Conservation (phyloP, 371 early-diverging fungal species). For the Saksenaea vasiformis region DNA sequence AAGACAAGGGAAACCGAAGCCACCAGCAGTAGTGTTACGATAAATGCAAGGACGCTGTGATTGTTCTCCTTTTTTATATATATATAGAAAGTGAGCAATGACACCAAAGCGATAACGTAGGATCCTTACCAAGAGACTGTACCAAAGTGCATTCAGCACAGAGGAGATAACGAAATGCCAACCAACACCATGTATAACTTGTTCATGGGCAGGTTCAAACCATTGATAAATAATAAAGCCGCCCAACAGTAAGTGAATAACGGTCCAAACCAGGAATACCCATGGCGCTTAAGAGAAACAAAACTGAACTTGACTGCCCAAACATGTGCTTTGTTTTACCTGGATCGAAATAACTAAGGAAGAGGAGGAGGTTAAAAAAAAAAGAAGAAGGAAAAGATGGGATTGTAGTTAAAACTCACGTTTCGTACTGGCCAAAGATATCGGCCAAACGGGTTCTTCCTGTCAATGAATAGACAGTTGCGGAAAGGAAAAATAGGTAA, state of each 20-base stretch:
- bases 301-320: background rate
- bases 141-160: constrained; percentile 61
- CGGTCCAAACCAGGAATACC: constrained; percentile 61
- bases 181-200: constrained; percentile 62
- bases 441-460: constrained; percentile 6
- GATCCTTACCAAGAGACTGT: constrained; percentile 61
- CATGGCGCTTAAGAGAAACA: constrained; percentile 34
- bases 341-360: background rate
- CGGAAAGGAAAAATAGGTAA: constrained; percentile 66
- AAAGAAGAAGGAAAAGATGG: too few species aligned
- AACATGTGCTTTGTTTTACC: background rate
- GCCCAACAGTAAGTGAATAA: constrained; percentile 65
- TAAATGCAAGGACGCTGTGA: constrained; percentile 46
- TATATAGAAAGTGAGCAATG: background rate
- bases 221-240: constrained; percentile 70
- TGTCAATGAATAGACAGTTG: constrained; percentile 50
- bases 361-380: background rate
- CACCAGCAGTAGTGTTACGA: constrained; percentile 48
- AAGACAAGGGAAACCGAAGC: constrained; percentile 53
- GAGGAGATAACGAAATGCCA: constrained; percentile 70
- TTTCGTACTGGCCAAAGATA: constrained; percentile 10
- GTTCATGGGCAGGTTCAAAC: constrained; percentile 63
- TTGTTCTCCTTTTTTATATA: constrained; percentile 16
- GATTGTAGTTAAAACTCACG: too few species aligned
- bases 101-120: too few species aligned